phyloP scores from a whole-genome alignment of 2,329 filamentous ascomycete genomes.

The Dactylellina leptospora region DNA sequence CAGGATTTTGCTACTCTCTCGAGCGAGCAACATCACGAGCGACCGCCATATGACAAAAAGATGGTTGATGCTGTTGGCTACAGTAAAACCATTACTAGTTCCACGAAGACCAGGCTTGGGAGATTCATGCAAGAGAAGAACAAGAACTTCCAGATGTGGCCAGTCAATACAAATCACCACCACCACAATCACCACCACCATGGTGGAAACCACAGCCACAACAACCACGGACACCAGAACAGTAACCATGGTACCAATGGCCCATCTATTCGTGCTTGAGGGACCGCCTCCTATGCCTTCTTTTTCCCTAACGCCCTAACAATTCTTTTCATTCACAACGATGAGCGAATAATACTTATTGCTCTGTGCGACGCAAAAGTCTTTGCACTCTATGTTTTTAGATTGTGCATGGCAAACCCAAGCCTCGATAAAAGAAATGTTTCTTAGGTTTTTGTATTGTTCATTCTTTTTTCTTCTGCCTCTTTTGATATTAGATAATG shows the following conservation, averaged over 20 bases:
- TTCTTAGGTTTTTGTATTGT: conserved; percentile 48
- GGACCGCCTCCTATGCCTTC: neutral
- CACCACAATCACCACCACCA: conserved; percentile 60
- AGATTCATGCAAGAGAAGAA: conserved; percentile 53
- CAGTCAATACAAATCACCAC: conserved; percentile 22
- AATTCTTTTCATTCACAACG: conserved; percentile 5
- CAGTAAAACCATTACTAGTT: conserved; percentile 45
- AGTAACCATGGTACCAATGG: conserved; percentile 39
- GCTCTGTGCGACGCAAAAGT: conserved; percentile 12
- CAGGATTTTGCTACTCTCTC: conserved; percentile 56
- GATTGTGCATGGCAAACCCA: conserved; percentile 40
- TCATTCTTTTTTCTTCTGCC: conserved; percentile 23
- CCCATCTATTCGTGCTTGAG: conserved; percentile 36
- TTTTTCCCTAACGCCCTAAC: neutral
- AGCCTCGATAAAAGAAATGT: conserved; percentile 28
- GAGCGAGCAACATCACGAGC: conserved; percentile 49
- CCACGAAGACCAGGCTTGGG: conserved; percentile 50
- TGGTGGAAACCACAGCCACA: conserved; percentile 62
- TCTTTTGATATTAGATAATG: conserved; percentile 52
- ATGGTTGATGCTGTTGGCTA: conserved; percentile 50
- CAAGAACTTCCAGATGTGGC: conserved; percentile 53
- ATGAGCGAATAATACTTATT: neutral
- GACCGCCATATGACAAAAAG: conserved; percentile 46
- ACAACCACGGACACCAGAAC: conserved; percentile 64
- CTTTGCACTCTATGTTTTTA: conserved; percentile 25